Conservation (phyloP, 2,329 filamentous ascomycete species). For the Biscogniauxia sp. region DNA sequence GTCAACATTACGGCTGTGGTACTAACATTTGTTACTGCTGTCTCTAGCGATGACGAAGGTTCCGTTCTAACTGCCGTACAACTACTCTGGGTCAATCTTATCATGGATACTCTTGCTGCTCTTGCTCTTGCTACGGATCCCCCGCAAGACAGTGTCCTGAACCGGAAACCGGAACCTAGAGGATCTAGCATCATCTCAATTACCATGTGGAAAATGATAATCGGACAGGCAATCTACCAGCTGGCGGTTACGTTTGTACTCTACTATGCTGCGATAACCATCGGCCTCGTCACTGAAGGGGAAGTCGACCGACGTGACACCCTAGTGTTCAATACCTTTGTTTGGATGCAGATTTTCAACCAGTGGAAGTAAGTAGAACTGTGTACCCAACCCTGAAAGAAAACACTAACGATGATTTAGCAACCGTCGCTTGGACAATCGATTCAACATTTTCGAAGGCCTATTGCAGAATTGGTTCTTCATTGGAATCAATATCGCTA, state of each 20-base stretch:
- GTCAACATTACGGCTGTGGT: constrained; percentile 91
- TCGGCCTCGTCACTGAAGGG: constrained; percentile 49
- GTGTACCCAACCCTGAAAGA: constrained; percentile 7
- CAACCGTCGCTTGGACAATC: constrained; percentile 91
- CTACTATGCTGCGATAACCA: constrained; percentile 66
- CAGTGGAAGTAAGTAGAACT: constrained; percentile 74
- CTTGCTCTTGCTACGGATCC: constrained; percentile 86
- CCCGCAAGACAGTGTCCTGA: constrained; percentile 75
- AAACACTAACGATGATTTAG: constrained; percentile 37
- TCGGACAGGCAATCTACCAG: constrained; percentile 89
- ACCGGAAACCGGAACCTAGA: constrained; percentile 67
- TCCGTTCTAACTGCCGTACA: constrained; percentile 87
- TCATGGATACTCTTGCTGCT: constrained; percentile 95
- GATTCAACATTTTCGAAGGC: constrained; percentile 93
- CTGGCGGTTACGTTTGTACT: constrained; percentile 76
- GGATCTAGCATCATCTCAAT: constrained; percentile 68
- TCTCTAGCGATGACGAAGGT: constrained; percentile 64
- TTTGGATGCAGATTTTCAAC: constrained; percentile 99
- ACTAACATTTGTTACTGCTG: constrained; percentile 83
- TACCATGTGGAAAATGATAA: constrained; percentile 99
- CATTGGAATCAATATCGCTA: constrained; percentile 77
- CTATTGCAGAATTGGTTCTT: constrained; percentile 86
- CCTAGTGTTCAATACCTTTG: constrained; percentile 95
- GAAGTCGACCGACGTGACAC: constrained; percentile 61
- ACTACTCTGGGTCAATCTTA: constrained; percentile 92